Evolutionary conservation across 1,284 basidiomycete genomes (phyloP).

Genomic region (Sanghuangporus sanghuang): DNA sequence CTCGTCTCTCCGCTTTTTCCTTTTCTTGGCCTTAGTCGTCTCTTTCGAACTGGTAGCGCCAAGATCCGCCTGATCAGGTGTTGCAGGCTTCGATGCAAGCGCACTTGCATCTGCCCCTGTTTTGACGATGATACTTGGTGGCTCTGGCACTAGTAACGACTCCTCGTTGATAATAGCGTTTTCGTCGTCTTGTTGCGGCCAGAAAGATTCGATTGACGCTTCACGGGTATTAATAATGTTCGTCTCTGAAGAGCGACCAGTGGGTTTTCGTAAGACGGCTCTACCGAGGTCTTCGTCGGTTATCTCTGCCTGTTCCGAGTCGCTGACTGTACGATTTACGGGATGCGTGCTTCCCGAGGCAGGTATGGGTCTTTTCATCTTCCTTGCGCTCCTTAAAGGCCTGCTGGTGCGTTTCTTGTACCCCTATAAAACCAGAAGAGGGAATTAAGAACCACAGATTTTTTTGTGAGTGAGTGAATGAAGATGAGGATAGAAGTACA

Average conservation of each 20-base stretch:
- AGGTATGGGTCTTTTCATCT: too few species aligned
- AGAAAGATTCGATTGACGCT: neutral
- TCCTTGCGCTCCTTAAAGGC: too few species aligned
- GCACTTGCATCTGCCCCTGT: neutral
- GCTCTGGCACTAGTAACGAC: neutral
- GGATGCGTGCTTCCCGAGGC: too few species aligned
- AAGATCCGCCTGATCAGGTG: slow-evolving; percentile 11
- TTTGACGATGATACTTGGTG: slow-evolving; percentile 10
- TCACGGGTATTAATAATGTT: neutral
- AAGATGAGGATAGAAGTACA: too few species aligned
- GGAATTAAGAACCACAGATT: too few species aligned
- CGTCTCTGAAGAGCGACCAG: neutral
- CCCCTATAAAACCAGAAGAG: too few species aligned
- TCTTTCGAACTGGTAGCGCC: slow-evolving; percentile 18
- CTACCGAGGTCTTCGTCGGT: slow-evolving; percentile 22
- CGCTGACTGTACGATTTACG: neutral
- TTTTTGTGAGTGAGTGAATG: too few species aligned
- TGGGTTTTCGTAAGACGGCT: slow-evolving; percentile 7
- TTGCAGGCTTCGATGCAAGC: slow-evolving; percentile 5
- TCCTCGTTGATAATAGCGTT: neutral
- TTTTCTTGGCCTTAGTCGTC: slow-evolving; percentile 29
- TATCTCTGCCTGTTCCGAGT: neutral
- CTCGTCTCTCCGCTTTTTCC: slow-evolving; percentile 43
- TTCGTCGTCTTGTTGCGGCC: neutral
- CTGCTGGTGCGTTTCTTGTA: too few species aligned